Evolutionary conservation across 2,329 filamentous ascomycete genomes (phyloP), one percentile per base, ranked within the genome.

Genomic region (Epichloe gansuensis): DNA sequence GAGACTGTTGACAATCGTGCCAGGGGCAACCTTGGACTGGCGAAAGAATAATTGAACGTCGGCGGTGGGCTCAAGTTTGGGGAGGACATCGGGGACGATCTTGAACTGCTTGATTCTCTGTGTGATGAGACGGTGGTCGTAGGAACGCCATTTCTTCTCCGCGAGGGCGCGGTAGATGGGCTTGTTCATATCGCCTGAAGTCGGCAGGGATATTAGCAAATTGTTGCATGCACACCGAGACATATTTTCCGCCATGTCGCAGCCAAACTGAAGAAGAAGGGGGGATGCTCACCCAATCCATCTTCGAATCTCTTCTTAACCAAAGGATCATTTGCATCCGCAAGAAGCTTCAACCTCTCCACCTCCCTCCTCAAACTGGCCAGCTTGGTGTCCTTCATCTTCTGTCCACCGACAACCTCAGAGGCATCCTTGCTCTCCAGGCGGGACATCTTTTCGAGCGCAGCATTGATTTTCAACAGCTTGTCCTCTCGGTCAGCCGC

Each of bases 301-400:
- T 97, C 91, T 67, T 98, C 93, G 60, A 95, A 97, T 59, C 81
- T 84, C 71, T 89, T 88, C 80, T 96, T 96, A 56, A 97, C 88
- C 39, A 89, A 62, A 1, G 93, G 93, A 65, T 97, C 93, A 67
- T 97, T 97, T 69, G 95, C 90, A 65, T 98, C 93, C 25, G 90
- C 91, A 56, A 86, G 72, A 41, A 98, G 85, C 78, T 96, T 94
- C 65, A 95, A 74, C 52, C 83, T 69, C 65, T 95, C 85, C 52
- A 96, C 65, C 61, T 88, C 74, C 59, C 78, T 73, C 63, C 80
- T 75, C 82, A 96, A 80, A 59, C 83, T 86, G 46, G 73, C 72
- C 55, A 97, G 63, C 58, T 80, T 78, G 54, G 74, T 76, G 62
- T 86, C 78, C 70, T 88, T 88, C 61, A 75, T 77, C 56, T 67